Evolutionary conservation across 2,329 filamentous ascomycete genomes (phyloP), one percentile per base, ranked within the genome.

Genomic region (Paecilomyces formosus): DNA sequence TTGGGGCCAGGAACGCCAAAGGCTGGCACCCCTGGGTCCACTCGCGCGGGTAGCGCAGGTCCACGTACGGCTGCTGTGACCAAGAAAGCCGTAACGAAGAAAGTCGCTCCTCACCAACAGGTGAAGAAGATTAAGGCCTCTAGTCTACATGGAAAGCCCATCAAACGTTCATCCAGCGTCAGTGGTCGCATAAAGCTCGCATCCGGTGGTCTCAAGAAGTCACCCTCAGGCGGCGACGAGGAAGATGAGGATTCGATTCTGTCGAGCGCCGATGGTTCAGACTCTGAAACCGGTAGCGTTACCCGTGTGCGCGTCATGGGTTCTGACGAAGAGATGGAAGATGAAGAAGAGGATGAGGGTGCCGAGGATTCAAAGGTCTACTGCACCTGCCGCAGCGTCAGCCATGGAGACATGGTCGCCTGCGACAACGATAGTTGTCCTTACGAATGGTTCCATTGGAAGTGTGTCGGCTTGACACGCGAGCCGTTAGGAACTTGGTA

Each of bases 371-470:
- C 85, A 61, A 83, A 82, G 61, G 81, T 83, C 49, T 88, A 87
- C 68, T 88, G 85, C 72, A 85, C 85, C 63, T 88, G 85, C 67
- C 83, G 84, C 55, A 82, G 83, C 62, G 84, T 86, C 39, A 84
- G 80, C 62, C 86, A 86, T 66, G 85, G 85, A 18, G 83, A 86
- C 66, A 88, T 88, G 85, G 82, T 88, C 49, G 85, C 83, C 12
- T 88, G 85, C 66, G 85, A 88, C 69, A 87, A 87, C 67, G 82
- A 85, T 39, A 76, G 79, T 58, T 88, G 85, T 72, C 79, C 81
- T 12, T 81, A 83, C 62, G 84, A 88, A 68, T 88, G 85, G 85
- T 88, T 88, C 71, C 85, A 88, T 76, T 79, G 86, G 70, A 82
- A 80, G 49, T 88, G 85, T 65, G 83, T 86, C 55, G 82, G 83